A percentile compares a stretch with the other conserved stretches of the same genome.
Evolutionary conservation across 352 stramenopile species (phyloP).

Genomic region (Phytopythium litorale): DNA sequence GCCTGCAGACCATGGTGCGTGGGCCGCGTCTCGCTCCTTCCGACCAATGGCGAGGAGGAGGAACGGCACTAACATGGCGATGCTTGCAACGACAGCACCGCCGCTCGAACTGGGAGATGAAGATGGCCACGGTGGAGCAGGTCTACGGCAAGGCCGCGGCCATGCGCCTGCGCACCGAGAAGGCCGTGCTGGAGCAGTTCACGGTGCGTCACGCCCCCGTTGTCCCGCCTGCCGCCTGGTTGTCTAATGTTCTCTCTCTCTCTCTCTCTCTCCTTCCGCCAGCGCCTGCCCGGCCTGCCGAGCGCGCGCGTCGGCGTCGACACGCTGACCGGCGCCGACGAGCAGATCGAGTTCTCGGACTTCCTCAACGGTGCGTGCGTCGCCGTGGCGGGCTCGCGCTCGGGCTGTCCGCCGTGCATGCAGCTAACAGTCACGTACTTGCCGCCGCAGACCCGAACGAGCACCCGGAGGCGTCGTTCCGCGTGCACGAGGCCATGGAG

Average conservation of each 20-base stretch:
- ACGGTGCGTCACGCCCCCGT: constrained; percentile 23
- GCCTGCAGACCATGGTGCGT: constrained; percentile 71
- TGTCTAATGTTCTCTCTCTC: background rate
- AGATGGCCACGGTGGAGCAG: constrained; percentile 88
- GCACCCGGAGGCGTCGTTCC: constrained; percentile 75
- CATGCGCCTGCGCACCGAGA: constrained; percentile 88
- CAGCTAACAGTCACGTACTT: too few species aligned
- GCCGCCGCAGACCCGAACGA: constrained; percentile 59
- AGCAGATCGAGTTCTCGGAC: constrained; percentile 77
- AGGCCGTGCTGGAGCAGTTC: constrained; percentile 84
- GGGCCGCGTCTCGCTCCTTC: background rate
- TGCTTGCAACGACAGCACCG: constrained; percentile 35
- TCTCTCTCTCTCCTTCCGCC: background rate
- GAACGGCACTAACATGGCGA: background rate
- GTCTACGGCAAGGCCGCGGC: constrained; percentile 86
- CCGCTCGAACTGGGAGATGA: constrained; percentile 78
- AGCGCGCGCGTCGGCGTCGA: constrained; percentile 75
- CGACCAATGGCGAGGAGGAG: background rate
- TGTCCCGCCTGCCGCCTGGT: too few species aligned
- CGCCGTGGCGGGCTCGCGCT: too few species aligned
- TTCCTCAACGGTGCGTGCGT: constrained; percentile 67
- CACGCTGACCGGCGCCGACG: constrained; percentile 74
- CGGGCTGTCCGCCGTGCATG: too few species aligned
- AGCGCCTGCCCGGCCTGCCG: constrained; percentile 81
- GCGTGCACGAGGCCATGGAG: constrained; percentile 86